A percentile compares a stretch with the other conserved stretches of the same genome.
These are phyloP conservation scores for Scedosporium apiospermum DNA, from an alignment of 2,329 filamentous ascomycete genomes.

Conservation along the genomic window DNA sequence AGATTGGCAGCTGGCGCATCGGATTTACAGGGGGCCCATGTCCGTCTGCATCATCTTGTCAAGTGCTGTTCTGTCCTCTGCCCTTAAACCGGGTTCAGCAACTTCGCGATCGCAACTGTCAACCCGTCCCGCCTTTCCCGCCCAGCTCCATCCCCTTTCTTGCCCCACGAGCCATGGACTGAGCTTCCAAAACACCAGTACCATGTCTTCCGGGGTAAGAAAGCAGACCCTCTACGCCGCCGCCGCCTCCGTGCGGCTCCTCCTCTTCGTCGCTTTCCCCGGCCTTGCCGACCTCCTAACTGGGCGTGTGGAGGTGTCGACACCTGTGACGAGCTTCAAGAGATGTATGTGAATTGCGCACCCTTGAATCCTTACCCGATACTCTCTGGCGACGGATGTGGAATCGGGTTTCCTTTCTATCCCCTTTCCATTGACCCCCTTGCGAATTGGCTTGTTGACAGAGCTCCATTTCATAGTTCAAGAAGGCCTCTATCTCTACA, in stretches of 20 bases:
- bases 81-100: background rate
- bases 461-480: conserved; percentile 52
- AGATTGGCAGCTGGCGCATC: background rate
- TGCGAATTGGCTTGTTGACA: conserved; percentile 3
- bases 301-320: conserved; percentile 90
- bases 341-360: conserved; percentile 52
- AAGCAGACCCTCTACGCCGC: conserved; percentile 52
- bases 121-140: background rate
- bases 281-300: conserved; percentile 76
- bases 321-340: conserved; percentile 96
- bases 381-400: background rate
- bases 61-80: background rate
- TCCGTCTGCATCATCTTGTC: background rate
- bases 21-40: background rate
- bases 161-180: conserved; percentile 1
- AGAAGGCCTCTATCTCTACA: conserved; percentile 93
- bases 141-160: background rate
- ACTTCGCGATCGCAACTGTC: background rate
- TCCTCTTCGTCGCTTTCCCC: conserved; percentile 74
- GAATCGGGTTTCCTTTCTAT: background rate
- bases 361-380: background rate
- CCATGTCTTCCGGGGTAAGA: conserved; percentile 4
- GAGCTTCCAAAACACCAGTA: background rate
- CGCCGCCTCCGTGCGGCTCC: conserved; percentile 68
- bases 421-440: background rate